Conservation (phyloP, 345 rosid species). For the Kernera saxatilis region DNA sequence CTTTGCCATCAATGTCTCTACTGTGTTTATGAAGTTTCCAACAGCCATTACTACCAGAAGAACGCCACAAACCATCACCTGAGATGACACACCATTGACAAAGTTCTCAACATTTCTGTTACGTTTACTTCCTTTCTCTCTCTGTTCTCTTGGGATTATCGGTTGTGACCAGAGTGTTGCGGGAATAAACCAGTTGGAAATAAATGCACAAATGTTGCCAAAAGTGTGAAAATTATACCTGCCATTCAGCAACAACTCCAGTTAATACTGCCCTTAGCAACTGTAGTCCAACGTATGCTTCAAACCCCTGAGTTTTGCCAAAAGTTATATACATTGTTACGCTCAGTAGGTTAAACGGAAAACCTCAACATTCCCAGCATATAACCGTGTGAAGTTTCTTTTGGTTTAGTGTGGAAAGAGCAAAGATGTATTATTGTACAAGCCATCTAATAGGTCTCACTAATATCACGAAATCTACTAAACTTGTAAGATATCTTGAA, state of each 20-base stretch:
- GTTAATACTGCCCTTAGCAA: slow-evolving; percentile 72
- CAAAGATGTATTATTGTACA: background rate
- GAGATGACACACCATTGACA: slow-evolving; percentile 20
- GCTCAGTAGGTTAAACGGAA: background rate
- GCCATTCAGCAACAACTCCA: slow-evolving; percentile 85
- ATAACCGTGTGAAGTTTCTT: background rate
- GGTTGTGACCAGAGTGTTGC: background rate
- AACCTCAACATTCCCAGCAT: background rate
- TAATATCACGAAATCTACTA: background rate
- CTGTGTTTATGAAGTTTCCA: slow-evolving; percentile 85
- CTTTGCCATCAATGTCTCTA: slow-evolving; percentile 72
- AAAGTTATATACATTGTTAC: background rate
- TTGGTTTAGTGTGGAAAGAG: background rate
- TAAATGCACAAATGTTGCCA: background rate
- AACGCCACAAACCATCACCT: slow-evolving; percentile 79
- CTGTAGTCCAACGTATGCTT: slow-evolving; percentile 86
- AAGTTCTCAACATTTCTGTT: background rate
- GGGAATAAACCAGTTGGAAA: background rate
- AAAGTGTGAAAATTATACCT: slow-evolving; percentile 40
- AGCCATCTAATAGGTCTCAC: too few species aligned
- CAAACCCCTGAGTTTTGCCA: slow-evolving; percentile 62
- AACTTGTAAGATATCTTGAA: background rate
- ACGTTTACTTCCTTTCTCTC: background rate
- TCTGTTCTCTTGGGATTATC: background rate
- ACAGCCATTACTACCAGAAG: slow-evolving; percentile 88